A percentile compares a stretch with the other conserved stretches of the same genome.
These are phyloP conservation scores for Saprolegnia parasitica DNA, from an alignment of 352 stramenopile species.

Conservation along the genomic window DNA sequence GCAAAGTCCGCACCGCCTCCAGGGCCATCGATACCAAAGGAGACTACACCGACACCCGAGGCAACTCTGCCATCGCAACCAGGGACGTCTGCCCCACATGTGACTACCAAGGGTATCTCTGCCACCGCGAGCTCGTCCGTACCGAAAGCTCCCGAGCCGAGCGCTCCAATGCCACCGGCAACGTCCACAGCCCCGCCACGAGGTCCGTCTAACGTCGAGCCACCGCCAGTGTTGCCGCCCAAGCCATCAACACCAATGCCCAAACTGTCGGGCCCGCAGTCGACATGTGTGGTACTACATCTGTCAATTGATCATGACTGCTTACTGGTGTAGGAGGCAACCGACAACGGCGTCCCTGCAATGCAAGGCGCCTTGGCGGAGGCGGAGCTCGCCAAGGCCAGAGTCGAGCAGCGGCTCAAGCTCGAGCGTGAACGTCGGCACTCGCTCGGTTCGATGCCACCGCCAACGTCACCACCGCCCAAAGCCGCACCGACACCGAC, in stretches of 20 bases:
- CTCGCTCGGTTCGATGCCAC: neutral
- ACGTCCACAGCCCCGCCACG: neutral
- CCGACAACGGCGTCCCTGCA: constrained; percentile 30
- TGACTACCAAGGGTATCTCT: neutral
- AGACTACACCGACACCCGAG: neutral
- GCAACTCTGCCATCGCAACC: neutral
- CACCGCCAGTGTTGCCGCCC: neutral
- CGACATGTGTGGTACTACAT: neutral
- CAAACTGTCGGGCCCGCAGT: neutral
- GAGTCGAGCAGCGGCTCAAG: constrained; percentile 58
- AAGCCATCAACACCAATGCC: neutral
- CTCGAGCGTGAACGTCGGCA: constrained; percentile 45
- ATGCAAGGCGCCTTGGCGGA: constrained; percentile 58
- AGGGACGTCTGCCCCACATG: neutral
- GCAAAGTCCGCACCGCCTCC: neutral
- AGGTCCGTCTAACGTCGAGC: neutral
- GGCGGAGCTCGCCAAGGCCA: constrained; percentile 61
- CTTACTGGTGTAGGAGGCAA: too few relatives aligned
- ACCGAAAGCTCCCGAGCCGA: neutral
- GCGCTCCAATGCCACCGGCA: neutral
- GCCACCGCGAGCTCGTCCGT: neutral
- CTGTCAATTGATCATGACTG: too few relatives aligned
- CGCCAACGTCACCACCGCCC: neutral
- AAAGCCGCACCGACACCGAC: neutral
- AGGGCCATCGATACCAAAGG: neutral